Base-by-base conservation (phyloP, 352 stramenopile species). In the Phytophthora constricta region DNA sequence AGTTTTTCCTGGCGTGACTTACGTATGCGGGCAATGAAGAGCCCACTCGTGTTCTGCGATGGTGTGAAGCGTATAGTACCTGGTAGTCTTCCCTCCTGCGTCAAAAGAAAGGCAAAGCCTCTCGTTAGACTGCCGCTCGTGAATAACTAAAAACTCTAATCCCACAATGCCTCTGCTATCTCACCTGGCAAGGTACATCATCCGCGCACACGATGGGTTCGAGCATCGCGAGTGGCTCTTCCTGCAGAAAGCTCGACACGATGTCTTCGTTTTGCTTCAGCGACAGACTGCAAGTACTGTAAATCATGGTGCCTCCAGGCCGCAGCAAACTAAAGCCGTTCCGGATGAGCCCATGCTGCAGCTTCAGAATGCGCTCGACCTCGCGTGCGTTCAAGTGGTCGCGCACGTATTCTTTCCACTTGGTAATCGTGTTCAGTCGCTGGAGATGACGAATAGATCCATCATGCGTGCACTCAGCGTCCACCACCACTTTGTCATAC, bases 381-480 rank as follows among this genome's bases (percentile, higher is more conserved):
- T 95, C 69, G 8, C 58, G 58, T 11, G 62, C 58, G 60, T 75
- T 92, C 41, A 94, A 67, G 55, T 93, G 85, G 17, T 90, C 70
- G 10, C 66, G 57, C n/a, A 93, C 78, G 23, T 98, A 92, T 56
- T 87, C 65, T 1, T 86, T 65, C 73, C 96, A 91, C 31, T 95
- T 91, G 23, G 68, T 65, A 37, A 90, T 71, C 5, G 81, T 87
- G 43, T 82, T 49, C 34, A 95, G 66, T 49, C 86, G 90, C 58
- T 90, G 74, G 43, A 94, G 65, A 72, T 98, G 96, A 43, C 88
- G 86, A 26, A 98, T 84, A 1, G 94, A 98, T 26, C 96, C 95
- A 76, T 99, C 96, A 53, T 97, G 96, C 19, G 91, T 98, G 69
- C 96, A 99, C 74, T 98, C 95, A 26, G 95, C 96, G 82, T 99